These are phyloP conservation scores for Comarum palustre DNA, from an alignment of 306 rosid species.

Conservation along the genomic window DNA sequence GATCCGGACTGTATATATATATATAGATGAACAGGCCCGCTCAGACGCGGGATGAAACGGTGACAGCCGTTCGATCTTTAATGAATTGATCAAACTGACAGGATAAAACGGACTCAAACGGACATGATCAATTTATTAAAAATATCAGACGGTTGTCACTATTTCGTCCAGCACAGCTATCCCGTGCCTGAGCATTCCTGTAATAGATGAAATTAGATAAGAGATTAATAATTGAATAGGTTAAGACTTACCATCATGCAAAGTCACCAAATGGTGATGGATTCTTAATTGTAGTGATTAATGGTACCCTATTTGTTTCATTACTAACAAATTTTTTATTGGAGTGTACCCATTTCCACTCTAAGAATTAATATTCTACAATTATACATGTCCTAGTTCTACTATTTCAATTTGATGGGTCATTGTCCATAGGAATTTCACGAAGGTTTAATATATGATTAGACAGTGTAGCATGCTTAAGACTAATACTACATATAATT, in stretches of 20 bases:
- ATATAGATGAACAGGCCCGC: too few relatives aligned
- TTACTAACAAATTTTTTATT: neutral
- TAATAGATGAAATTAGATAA: neutral
- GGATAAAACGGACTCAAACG: too few relatives aligned
- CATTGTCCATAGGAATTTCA: neutral
- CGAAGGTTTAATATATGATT: neutral
- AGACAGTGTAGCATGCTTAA: neutral
- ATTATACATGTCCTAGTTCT: neutral
- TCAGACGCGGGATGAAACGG: too few relatives aligned
- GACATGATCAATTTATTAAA: too few relatives aligned
- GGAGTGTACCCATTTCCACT: neutral
- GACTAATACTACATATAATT: neutral
- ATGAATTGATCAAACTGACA: too few relatives aligned
- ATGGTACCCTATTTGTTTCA: neutral
- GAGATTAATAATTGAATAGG: neutral
- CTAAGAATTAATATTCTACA: neutral
- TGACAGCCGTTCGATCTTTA: too few relatives aligned
- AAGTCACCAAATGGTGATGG: neutral
- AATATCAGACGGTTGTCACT: too few relatives aligned
- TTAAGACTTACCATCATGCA: slow-evolving; percentile 10
- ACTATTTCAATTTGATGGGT: neutral
- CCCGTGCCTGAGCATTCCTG: too few relatives aligned
- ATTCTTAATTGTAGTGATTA: neutral
- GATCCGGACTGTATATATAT: too few relatives aligned
- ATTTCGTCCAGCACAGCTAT: too few relatives aligned